Base-by-base conservation (phyloP, 257 asterid species). In the Eustoma russellianum region DNA sequence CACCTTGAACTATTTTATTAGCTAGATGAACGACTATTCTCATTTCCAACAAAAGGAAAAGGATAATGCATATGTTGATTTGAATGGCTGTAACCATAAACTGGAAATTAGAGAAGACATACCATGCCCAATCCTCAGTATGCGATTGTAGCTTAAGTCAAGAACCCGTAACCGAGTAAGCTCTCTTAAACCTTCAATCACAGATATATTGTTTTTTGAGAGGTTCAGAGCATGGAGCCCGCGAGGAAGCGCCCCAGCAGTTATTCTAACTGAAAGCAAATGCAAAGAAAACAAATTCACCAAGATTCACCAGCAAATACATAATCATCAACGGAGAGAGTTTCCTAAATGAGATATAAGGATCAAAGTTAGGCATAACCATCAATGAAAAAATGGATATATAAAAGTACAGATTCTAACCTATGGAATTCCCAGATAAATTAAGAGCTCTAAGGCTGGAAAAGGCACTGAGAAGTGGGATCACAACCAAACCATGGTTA, bases 221-320 rank as follows among this genome's bases (percentile, higher is more conserved):
- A 92, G 81, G 70, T 88, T 88, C 81, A 88, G 55, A 71, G 79
- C 57, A 73, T 85, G 98, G 38, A 91, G 93, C 67, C 97, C 98
- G 46, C 94, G 81, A 57, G 98, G 98, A 47, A 91, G 90, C 68
- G 97, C 77, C 57, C 98, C 98, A 67, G 94, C 79, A 62, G 97
- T 83, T 35, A 91, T 79, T 77, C 84, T 80, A 62, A 65, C 98
- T 91, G 82, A 46, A 47, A 40, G 33, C 17, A 55, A 61, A 57
- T 46, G 11, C 46, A 62, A 49, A 56, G 44, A 33, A 35, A 66
- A 67, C 14, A 60, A 56, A 66, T 12, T 57, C 46, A 56, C 48
- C 41, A 28, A 48, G 33, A 17, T 24, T 16, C 38, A 53, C 52
- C 50, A 33, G 5, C 16, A 34, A 43, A 17, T 55, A 45, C 24